These are phyloP conservation scores for Ambrosiella cleistominuta DNA, from an alignment of 2,329 filamentous ascomycete species.

Conservation along the genomic window DNA sequence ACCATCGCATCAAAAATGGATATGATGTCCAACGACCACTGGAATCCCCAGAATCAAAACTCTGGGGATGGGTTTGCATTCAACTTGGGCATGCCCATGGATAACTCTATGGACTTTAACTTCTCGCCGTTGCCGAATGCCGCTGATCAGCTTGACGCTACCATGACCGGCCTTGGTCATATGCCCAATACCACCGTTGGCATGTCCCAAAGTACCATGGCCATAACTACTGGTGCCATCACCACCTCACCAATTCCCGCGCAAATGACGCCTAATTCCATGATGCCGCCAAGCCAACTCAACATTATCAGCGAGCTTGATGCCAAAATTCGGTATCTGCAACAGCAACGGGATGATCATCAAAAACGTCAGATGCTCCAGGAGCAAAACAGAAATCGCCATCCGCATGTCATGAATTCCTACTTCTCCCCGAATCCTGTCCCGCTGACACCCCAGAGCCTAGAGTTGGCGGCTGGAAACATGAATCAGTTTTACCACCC, in stretches of 20 bases:
- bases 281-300: conserved; percentile 19
- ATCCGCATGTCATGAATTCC: conserved; percentile 22
- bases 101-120: conserved; percentile 34
- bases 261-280: conserved; percentile 27
- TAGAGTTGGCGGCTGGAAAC: conserved; percentile 50
- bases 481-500: conserved; percentile 41
- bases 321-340: conserved; percentile 47
- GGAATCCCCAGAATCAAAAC: conserved; percentile 39
- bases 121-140: conserved; percentile 24
- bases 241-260: conserved; percentile 23
- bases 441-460: conserved; percentile 64
- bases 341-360: conserved; percentile 44
- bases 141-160: conserved; percentile 29
- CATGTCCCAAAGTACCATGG: conserved; percentile 7
- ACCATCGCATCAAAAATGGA: conserved; percentile 3
- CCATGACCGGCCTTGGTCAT: conserved; percentile 30
- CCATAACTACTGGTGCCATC: conserved; percentile 22
- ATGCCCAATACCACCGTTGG: conserved; percentile 4
- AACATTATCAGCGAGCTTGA: conserved; percentile 39
- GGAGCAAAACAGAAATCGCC: conserved; percentile 27
- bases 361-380: conserved; percentile 41
- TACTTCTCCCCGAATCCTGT: conserved; percentile 39
- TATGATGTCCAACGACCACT: conserved; percentile 18
- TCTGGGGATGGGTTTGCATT: conserved; percentile 46
- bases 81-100: conserved; percentile 44